These are phyloP conservation scores for Cryptosporidium parvum DNA, from an alignment of 169 alveolate species.

Conservation along the genomic window DNA sequence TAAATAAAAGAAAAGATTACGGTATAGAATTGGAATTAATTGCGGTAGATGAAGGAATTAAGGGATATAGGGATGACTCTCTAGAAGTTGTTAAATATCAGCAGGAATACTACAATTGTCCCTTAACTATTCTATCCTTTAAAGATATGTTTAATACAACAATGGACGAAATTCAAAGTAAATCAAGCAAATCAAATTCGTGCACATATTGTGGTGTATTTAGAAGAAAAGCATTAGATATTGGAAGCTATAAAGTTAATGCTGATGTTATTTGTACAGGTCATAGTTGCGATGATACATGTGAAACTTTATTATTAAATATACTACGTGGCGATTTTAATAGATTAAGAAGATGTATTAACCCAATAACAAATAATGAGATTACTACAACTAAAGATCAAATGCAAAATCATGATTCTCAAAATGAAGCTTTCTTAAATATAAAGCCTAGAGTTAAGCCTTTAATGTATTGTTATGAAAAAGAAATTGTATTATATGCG, in stretches of 20 bases:
- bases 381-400: conserved; percentile 76
- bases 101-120: conserved; percentile 88
- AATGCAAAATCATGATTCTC: not conserved
- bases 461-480: conserved; percentile 93
- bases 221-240: conserved; percentile 96
- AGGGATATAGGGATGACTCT: conserved; percentile 97
- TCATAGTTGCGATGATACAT: conserved; percentile 98
- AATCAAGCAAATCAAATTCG: conserved; percentile 88
- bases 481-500: conserved; percentile 98
- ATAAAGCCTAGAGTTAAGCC: conserved; percentile 93
- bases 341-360: conserved; percentile 90
- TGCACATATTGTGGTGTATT: conserved; percentile 98
- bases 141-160: conserved; percentile 93
- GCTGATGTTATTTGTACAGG: conserved; percentile 97
- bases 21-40: conserved; percentile 91
- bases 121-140: conserved; percentile 90
- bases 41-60: conserved; percentile 98
- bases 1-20: conserved; percentile 91
- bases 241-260: conserved; percentile 92
- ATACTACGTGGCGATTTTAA: conserved; percentile 95
- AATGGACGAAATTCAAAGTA: conserved; percentile 96
- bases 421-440: conserved; percentile 74
- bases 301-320: conserved; percentile 97
- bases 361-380: conserved; percentile 81
- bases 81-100: conserved; percentile 91